Conservation (phyloP, 495 filamentous ascomycete species). For the Penicillium egyptiacum region DNA sequence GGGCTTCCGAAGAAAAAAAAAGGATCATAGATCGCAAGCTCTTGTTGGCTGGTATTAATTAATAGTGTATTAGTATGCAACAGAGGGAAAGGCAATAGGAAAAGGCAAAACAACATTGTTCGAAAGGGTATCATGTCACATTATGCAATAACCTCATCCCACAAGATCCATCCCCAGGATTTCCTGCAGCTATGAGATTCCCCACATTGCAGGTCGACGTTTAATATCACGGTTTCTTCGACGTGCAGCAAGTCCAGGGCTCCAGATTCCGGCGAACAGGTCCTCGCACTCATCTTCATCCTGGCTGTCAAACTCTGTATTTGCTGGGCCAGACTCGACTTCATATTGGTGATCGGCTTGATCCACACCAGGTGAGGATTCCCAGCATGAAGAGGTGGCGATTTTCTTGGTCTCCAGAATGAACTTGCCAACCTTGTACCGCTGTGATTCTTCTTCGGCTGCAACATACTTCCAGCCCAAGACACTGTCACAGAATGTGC, state of each 20-base stretch:
- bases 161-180: not conserved
- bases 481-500: conserved; percentile 62
- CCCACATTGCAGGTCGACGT: conserved; percentile 29
- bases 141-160: not conserved
- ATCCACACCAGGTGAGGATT: conserved; percentile 41
- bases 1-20: not conserved
- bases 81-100: not conserved
- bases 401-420: conserved; percentile 87
- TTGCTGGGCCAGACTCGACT: conserved; percentile 21
- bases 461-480: conserved; percentile 94
- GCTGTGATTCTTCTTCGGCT: conserved; percentile 75
- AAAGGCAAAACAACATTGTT: not conserved
- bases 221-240: conserved; percentile 56
- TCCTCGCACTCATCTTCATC: conserved; percentile 97
- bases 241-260: conserved; percentile 63
- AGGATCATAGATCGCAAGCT: not conserved
- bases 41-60: not conserved
- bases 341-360: not conserved
- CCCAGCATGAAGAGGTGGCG: conserved; percentile 65
- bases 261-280: conserved; percentile 86
- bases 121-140: conserved; percentile 12
- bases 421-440: conserved; percentile 94
- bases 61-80: not conserved
- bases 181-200: conserved; percentile 22
- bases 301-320: conserved; percentile 78